Evolutionary conservation across 441 rosid species (phyloP), one percentile per base, ranked within the genome.

Genomic region (Arabidopsis hybrid): DNA sequence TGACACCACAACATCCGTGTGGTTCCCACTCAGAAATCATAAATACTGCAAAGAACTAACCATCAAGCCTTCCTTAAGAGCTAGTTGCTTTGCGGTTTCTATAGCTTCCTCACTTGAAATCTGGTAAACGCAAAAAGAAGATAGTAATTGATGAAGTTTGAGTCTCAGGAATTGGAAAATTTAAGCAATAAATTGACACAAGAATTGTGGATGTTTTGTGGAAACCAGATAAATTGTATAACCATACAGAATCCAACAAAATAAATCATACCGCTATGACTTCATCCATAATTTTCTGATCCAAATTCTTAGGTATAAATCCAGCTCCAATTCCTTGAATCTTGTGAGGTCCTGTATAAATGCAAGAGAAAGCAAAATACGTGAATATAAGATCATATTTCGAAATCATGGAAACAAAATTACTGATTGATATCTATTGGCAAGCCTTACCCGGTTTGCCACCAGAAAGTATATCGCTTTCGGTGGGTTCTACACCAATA

Each of bases 291-390:
- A 90, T 69, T 71, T 78, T 78, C 76, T 71, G 86, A 81, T 94
- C 91, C 85, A 90, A 81, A 81, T 92, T 90, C 81, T 85, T 79
- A 47, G 99, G 99, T 49, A 94, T 80, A 82, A 94, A 94, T 67
- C 99, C 99, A 63, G 99, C 99, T 81, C 99, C 99, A 55, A 94
- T 94, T 71, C 99, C 99, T 85, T 94, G 97, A 87, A 94, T 94
- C 84, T 94, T 92, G 89, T 94, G 99, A 77, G 97, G 99, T 74
- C 99, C 97, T 94, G 79, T 49, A 74, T 53, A 80, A 36, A 72
- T 47, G 39, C 57, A 67, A 40, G 68, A 12, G 18, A 51, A 6
- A 13, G 0, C 26, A 47, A 18, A 50, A 52, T 7, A 62, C 9
- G 58, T 5, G 1, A 46, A 0, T 53, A 53, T 3, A 8, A 8